Evolutionary conservation across 805 yeast genomes (phyloP).

Genomic region (Pichia occidentalis): DNA sequence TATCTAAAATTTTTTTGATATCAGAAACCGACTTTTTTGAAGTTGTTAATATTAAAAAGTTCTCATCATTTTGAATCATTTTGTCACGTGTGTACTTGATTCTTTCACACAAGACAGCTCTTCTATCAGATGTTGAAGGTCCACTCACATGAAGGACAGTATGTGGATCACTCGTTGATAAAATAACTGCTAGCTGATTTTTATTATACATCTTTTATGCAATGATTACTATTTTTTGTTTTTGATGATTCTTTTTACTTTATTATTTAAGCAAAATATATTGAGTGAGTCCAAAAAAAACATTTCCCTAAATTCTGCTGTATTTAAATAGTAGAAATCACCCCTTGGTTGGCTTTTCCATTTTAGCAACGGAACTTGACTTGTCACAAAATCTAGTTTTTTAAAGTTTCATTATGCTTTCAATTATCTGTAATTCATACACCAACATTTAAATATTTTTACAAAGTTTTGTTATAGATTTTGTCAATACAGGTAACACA

Average conservation of each 20-base stretch:
- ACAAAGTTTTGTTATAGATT: background rate
- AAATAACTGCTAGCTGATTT: background rate
- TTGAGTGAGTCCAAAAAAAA: too few species aligned
- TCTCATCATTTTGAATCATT: background rate
- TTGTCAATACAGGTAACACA: background rate
- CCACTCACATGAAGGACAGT: background rate
- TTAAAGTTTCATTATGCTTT: too few species aligned
- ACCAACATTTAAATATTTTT: background rate
- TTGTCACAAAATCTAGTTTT: slow-evolving; percentile 3
- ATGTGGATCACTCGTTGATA: background rate
- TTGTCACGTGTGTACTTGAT: background rate
- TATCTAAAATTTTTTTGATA: too few species aligned
- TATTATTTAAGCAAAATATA: too few species aligned
- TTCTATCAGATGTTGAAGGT: background rate
- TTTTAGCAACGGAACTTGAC: too few species aligned
- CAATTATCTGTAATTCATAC: too few species aligned
- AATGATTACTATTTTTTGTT: too few species aligned
- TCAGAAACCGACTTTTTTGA: slow-evolving; percentile 1
- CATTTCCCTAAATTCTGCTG: too few species aligned
- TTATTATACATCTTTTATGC: too few species aligned
- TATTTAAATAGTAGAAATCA: too few species aligned
- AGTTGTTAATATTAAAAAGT: slow-evolving; percentile 3
- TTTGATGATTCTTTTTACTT: too few species aligned
- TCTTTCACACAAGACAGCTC: slow-evolving; percentile 1
- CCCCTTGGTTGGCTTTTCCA: too few species aligned